Evolutionary conservation across 345 rosid genomes (phyloP).

Genomic region (Ailanthus altissimus): DNA sequence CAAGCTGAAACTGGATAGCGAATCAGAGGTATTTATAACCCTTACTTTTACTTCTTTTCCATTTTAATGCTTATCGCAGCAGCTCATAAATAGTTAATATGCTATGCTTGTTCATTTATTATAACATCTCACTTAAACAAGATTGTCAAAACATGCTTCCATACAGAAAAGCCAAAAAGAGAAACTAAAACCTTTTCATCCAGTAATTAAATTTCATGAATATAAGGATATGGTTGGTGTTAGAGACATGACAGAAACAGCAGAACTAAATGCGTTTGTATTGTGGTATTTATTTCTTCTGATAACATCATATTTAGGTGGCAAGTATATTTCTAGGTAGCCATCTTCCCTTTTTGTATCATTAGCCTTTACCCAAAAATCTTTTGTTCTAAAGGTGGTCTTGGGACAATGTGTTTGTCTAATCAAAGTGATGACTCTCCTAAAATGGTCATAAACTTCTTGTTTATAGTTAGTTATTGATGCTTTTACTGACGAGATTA

Average conservation of each 20-base stretch:
- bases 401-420: slow-evolving; percentile 23
- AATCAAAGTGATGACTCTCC: slow-evolving; percentile 23
- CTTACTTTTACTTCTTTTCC: slow-evolving; percentile 19
- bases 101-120: slow-evolving; percentile 20
- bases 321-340: slow-evolving; percentile 45
- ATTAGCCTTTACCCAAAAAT: slow-evolving; percentile 27
- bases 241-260: slow-evolving; percentile 57
- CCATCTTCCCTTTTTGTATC: slow-evolving; percentile 34
- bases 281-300: slow-evolving; percentile 24
- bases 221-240: slow-evolving; percentile 39
- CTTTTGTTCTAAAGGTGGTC: slow-evolving; percentile 22
- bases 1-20: slow-evolving; percentile 87
- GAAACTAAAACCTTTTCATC: slow-evolving; percentile 18
- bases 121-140: not conserved
- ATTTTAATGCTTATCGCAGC: slow-evolving; percentile 12
- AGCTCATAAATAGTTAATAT: not conserved
- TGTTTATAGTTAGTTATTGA: slow-evolving; percentile 44
- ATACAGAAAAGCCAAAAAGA: slow-evolving; percentile 19
- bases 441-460: slow-evolving; percentile 26
- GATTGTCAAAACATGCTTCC: slow-evolving; percentile 16
- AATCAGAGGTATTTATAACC: slow-evolving; percentile 78
- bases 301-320: slow-evolving; percentile 46
- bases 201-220: slow-evolving; percentile 20
- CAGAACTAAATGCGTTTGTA: slow-evolving; percentile 45
- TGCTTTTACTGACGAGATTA: slow-evolving; percentile 29